phyloP scores from a whole-genome alignment of 495 filamentous ascomycete species.

The Neurospora sp. region DNA sequence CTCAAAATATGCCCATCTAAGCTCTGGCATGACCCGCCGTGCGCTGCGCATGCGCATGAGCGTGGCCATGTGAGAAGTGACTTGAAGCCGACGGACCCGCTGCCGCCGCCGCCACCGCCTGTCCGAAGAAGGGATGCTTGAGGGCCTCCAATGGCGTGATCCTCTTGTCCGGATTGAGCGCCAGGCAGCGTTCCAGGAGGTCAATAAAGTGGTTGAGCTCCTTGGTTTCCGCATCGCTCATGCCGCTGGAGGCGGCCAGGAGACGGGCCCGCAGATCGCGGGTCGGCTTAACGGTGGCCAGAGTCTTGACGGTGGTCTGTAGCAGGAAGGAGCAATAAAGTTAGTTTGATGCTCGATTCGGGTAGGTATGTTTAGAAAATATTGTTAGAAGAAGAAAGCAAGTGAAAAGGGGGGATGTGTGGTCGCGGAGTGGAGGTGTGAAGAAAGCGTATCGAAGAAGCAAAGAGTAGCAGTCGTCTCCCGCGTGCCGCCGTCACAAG shows the following conservation, averaged over 20 bases:
- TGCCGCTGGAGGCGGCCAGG: conserved; percentile 57
- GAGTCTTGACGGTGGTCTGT: conserved; percentile 54
- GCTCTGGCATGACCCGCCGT: not conserved
- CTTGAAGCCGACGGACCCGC: not conserved
- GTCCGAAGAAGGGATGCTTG: conserved; percentile 66
- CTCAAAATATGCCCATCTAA: not conserved
- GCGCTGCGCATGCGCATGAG: not conserved
- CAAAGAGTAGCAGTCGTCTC: not conserved
- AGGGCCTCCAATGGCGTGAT: conserved; percentile 79
- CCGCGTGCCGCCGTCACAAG: not conserved
- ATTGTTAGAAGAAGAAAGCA: not conserved
- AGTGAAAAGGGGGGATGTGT: not conserved
- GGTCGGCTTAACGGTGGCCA: conserved; percentile 70
- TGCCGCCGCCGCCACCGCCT: conserved; percentile 7
- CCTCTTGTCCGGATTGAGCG: conserved; percentile 86
- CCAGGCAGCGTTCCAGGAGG: conserved; percentile 75
- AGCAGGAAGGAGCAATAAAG: conserved; percentile 4
- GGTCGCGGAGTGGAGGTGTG: not conserved
- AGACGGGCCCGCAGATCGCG: conserved; percentile 74
- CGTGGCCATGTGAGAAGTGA: not conserved
- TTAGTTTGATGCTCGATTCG: not conserved
- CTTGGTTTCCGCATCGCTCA: conserved; percentile 64
- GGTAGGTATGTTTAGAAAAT: not conserved
- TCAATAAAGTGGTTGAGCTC: conserved; percentile 77
- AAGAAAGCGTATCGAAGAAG: not conserved